Percentiles rank a stretch among this genome's conserved stretches.
These are phyloP conservation scores for Gymnopilus dilepis DNA, from an alignment of 768 basidiomycete species.

Conservation along the genomic window DNA sequence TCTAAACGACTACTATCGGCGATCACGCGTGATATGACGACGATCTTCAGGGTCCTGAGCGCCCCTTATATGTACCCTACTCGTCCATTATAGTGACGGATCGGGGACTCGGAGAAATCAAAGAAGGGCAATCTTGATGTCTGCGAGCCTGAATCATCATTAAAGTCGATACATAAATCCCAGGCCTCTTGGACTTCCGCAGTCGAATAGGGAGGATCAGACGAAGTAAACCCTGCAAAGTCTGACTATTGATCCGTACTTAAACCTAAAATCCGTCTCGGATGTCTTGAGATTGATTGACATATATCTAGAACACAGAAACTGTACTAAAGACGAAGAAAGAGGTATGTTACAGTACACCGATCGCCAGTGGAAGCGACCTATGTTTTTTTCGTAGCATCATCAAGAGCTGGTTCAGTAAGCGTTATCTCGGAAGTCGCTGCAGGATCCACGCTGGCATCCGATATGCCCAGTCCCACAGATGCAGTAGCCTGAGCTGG, in stretches of 20 bases:
- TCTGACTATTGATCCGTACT: too few relatives aligned
- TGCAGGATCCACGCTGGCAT: background rate
- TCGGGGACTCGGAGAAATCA: background rate
- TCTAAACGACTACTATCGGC: background rate
- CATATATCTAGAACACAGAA: too few relatives aligned
- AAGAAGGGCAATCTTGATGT: background rate
- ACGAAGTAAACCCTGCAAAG: too few relatives aligned
- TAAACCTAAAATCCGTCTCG: too few relatives aligned
- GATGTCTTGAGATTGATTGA: too few relatives aligned
- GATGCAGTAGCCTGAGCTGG: slow-evolving; percentile 1
- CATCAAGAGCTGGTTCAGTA: background rate
- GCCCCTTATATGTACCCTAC: background rate
- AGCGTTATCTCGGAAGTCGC: slow-evolving; percentile 18
- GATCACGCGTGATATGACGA: background rate
- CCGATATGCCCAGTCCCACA: slow-evolving; percentile 1
- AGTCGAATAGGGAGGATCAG: too few relatives aligned
- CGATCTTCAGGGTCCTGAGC: background rate
- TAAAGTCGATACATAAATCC: background rate
- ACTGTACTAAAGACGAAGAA: too few relatives aligned
- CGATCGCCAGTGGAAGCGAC: background rate
- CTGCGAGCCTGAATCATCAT: background rate
- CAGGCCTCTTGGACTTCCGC: too few relatives aligned
- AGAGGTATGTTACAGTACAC: too few relatives aligned
- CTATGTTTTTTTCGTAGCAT: background rate
- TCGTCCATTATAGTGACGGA: background rate